Evolutionary conservation across 371 early-diverging fungal species (phyloP), one percentile per base, ranked within the genome.

Genomic region (Rhizomucor miehei): DNA sequence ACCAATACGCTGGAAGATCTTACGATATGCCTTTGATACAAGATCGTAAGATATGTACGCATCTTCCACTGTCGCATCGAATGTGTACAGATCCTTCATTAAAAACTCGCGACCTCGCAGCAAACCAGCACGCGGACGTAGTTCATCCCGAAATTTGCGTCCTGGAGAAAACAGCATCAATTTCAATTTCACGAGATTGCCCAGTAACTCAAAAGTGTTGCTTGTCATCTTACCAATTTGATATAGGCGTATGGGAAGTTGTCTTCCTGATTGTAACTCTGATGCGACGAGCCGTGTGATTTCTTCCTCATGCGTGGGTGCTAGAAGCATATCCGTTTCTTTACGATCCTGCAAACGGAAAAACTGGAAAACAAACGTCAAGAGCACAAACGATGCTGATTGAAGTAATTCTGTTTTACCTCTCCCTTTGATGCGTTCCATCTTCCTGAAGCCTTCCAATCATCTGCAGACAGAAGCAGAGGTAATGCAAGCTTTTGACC

Each of bases 31-130:
- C 6, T 50, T 56, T 24, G 77, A 73, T 12, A 94, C 84, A 14
- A 82, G 73, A 14, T 87, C 75, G 59, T 94, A 95, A 0, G 93
- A 82, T 20, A 57, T 62, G 43, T 80, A 70, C 0, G 95, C 92
- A n/a, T 73, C 78, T 20, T 85, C 75, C 43, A 76, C 73, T 0
- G 79, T 75, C 1, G 69, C 77, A 66, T 95, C 95, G 69, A 95
- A 95, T 6, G 91, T 84, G 69, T 95, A 94, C 49, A 95, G 59
- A 69, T 95, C 96, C 64, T 94, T 95, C 96, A 95, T 95, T n/a
- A 93, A 61, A 59, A 95, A 94, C 65, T 95, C 94, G 38, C 91
- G 80, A 5, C 86, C 93, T 13, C 96, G 77, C 48, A 95, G 71
- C 19, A 95, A 63, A 8, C 93, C 94, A 11, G 84, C 82, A 20